A percentile compares a stretch with the other conserved stretches of the same genome.
Conservation (phyloP, 352 stramenopile genomes). For the Phytopythium delawarense region DNA sequence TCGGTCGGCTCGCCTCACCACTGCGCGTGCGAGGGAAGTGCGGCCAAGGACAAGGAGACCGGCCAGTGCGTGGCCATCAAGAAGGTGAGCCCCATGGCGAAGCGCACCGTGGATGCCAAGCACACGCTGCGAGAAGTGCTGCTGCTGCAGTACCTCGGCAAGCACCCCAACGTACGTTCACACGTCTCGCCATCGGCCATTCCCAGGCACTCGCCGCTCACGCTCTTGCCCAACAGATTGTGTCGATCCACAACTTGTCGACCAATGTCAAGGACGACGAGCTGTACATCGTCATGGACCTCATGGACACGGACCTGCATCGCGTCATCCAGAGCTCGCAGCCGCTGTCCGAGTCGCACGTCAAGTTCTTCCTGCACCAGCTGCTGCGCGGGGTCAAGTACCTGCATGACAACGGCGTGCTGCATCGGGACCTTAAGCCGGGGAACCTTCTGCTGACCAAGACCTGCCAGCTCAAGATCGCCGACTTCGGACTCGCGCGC, state of each 20-base stretch:
- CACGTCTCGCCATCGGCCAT: not conserved
- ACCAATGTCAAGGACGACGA: slow-evolving; percentile 89
- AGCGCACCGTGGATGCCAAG: slow-evolving; percentile 78
- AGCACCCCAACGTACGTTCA: slow-evolving; percentile 71
- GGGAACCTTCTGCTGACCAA: slow-evolving; percentile 80
- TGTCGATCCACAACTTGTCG: slow-evolving; percentile 76
- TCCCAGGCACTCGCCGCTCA: not conserved
- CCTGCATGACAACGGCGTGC: slow-evolving; percentile 67
- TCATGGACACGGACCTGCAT: slow-evolving; percentile 93
- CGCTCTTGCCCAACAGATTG: slow-evolving; percentile 39
- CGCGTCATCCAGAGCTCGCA: slow-evolving; percentile 84
- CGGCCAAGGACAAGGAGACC: slow-evolving; percentile 70
- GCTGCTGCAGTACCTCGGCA: slow-evolving; percentile 82
- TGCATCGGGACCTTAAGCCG: slow-evolving; percentile 82
- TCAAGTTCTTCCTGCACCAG: slow-evolving; percentile 92
- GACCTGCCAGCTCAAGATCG: slow-evolving; percentile 77
- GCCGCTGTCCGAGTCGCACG: slow-evolving; percentile 59
- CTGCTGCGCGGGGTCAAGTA: slow-evolving; percentile 84
- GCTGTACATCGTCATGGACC: slow-evolving; percentile 95
- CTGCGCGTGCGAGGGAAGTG: slow-evolving; percentile 22
- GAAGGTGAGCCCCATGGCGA: slow-evolving; percentile 87
- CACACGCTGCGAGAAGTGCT: slow-evolving; percentile 87
- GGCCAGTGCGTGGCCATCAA: slow-evolving; percentile 88
- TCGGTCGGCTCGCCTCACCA: not conserved
- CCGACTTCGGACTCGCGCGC: slow-evolving; percentile 70